A percentile compares a stretch with the other conserved stretches of the same genome.
Conservation (phyloP, 1,139 yeast species). For the Yamadazyma triangularis region DNA sequence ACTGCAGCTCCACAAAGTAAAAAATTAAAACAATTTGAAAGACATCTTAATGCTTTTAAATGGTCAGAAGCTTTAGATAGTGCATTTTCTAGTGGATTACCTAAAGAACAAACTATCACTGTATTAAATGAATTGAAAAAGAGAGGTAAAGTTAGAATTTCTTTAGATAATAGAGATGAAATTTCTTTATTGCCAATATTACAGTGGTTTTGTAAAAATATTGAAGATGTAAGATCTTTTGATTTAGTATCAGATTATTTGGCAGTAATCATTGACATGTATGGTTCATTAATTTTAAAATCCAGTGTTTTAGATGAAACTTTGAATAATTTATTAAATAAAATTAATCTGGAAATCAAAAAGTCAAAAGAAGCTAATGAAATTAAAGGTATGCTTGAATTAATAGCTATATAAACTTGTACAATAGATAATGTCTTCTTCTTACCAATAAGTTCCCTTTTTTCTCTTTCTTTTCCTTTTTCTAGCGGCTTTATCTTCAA, state of each 20-base stretch:
- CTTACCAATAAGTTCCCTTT: no score
- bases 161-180: constrained; percentile 81
- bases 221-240: constrained; percentile 78
- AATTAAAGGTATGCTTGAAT: constrained; percentile 89
- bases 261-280: constrained; percentile 76
- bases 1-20: constrained; percentile 52
- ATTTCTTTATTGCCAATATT: constrained; percentile 77
- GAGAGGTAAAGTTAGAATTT: constrained; percentile 80
- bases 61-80: constrained; percentile 92
- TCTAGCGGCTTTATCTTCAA: constrained; percentile 7
- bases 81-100: constrained; percentile 74
- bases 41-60: constrained; percentile 76
- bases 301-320: constrained; percentile 80
- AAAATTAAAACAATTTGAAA: constrained; percentile 77
- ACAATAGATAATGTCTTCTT: no score
- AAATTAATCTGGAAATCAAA: constrained; percentile 62
- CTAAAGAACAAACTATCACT: constrained; percentile 74
- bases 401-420: constrained; percentile 53
- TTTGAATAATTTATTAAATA: constrained; percentile 53
- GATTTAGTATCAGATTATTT: constrained; percentile 78
- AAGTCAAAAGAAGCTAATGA: constrained; percentile 85
- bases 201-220: constrained; percentile 72
- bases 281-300: constrained; percentile 64
- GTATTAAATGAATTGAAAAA: constrained; percentile 79
- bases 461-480: constrained; percentile 9